Evolutionary conservation across 257 asterid species (phyloP).

Genomic region (Parsonsia alboflavescens): DNA sequence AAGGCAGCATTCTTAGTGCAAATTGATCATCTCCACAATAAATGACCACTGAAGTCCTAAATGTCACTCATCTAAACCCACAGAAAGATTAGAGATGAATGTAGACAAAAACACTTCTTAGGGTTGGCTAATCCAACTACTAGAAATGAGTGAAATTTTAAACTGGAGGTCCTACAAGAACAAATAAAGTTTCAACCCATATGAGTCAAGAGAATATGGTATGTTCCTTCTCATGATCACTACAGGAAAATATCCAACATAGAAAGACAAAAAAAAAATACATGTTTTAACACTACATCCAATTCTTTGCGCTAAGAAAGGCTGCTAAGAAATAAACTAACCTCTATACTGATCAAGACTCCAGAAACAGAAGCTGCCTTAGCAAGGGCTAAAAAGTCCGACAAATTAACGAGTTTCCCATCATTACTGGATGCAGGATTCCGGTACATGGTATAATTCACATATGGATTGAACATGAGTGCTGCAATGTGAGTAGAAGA

Average conservation of each 20-base stretch:
- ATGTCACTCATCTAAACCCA: neutral
- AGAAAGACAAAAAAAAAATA: no score
- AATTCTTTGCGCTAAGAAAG: neutral
- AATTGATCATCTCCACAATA: neutral
- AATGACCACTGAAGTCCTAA: neutral
- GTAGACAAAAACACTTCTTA: neutral
- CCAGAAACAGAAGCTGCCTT: conserved; percentile 64
- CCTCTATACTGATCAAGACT: conserved; percentile 65
- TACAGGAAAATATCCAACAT: neutral
- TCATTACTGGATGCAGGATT: conserved; percentile 39
- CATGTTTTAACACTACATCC: neutral
- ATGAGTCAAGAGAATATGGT: neutral
- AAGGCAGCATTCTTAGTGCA: neutral
- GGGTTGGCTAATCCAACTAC: neutral
- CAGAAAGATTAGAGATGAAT: neutral
- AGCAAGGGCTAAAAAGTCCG: conserved; percentile 60
- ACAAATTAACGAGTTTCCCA: conserved; percentile 45
- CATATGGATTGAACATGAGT: conserved; percentile 38
- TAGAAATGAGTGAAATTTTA: neutral
- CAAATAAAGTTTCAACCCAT: neutral
- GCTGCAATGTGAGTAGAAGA: conserved; percentile 49
- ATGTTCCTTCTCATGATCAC: neutral
- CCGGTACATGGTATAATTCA: conserved; percentile 25
- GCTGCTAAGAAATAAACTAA: conserved; percentile 23
- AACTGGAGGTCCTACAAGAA: neutral